These are phyloP conservation scores for Corynespora cassiicola DNA, from an alignment of 2,329 filamentous ascomycete species.

Conservation along the genomic window DNA sequence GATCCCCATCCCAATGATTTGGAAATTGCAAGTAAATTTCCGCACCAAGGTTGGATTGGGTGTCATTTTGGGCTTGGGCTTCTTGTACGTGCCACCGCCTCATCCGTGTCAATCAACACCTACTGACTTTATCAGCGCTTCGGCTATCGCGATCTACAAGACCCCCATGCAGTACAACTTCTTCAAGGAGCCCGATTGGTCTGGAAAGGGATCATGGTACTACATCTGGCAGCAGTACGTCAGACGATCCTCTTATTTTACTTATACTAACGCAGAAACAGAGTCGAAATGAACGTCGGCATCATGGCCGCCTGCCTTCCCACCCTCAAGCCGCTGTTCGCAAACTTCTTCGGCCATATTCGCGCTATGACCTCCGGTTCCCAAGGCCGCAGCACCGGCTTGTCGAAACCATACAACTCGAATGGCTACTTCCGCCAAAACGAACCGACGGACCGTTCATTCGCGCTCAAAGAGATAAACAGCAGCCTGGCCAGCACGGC, in stretches of 20 bases:
- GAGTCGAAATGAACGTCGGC: constrained; percentile 39
- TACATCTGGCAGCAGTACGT: constrained; percentile 35
- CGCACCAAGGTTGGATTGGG: constrained; percentile 47
- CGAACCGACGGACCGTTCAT: constrained; percentile 6
- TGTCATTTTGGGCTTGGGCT: constrained; percentile 43
- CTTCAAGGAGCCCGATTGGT: constrained; percentile 34
- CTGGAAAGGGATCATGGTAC: constrained; percentile 28
- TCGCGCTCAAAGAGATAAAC: no score
- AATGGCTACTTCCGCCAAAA: constrained; percentile 24
- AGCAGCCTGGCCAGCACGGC: no score
- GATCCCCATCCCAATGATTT: constrained; percentile 51
- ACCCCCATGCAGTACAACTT: constrained; percentile 36
- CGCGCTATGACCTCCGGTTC: constrained; percentile 26
- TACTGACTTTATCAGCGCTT: constrained; percentile 20
- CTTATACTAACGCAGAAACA: constrained; percentile 29
- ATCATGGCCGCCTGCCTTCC: constrained; percentile 38
- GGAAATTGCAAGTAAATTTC: constrained; percentile 49
- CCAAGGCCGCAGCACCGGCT: constrained; percentile 10
- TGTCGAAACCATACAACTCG: constrained; percentile 19
- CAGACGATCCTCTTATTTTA: background rate
- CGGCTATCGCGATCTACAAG: constrained; percentile 28
- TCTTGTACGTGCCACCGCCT: constrained; percentile 43
- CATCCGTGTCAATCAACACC: constrained; percentile 3
- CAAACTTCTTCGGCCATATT: constrained; percentile 27
- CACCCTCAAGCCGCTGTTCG: constrained; percentile 34